Evolutionary conservation across 2,329 filamentous ascomycete species (phyloP), one percentile per base, ranked within the genome.

Genomic region (Colletotrichum gigasporum): DNA sequence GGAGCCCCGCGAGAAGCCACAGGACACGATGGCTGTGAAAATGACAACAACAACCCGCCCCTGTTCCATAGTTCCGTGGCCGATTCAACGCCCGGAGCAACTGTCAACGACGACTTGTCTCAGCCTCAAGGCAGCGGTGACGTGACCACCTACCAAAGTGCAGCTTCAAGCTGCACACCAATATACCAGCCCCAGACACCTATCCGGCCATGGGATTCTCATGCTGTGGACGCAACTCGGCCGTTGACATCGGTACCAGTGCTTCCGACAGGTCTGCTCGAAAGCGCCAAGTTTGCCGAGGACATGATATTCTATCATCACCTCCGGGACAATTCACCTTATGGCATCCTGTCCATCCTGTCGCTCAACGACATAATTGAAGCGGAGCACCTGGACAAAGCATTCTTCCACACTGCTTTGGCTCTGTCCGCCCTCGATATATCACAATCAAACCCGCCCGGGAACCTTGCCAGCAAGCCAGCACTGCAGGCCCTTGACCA

Each of bases 291-390:
- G 18, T 62, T 62, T 20, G 5, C 58, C 18, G 50, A 62, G 10
- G 58, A 62, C 42, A 48, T 50, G 41, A 39, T 62, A 14, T 62
- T 44, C 26, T 62, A 48, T 9, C 41, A 62, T 7, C 51, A 56
- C 34, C 34, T 62, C 12, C 16, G 6, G 7, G 58, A 56, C 26
- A 39, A 7, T 14, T 62, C 51, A 1, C 50, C 58, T 10, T 48
- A 62, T 7, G 58, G 58, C 4, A 55, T 20, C 6, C 32, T 62
- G 1, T 56, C 50, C n/a, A 62, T 55, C 10, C 34, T 62, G 12
- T 62, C 50, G 0, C 42, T 62, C 2, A 14, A 34, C 18, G 58
- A 56, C 26, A 48, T 62, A 1, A 2, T 62, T 4, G 18, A 35
- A 2, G 58, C 51, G 7, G 32, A 62, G 5, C 30, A 56, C 3